Conservation (phyloP, 2,329 filamentous ascomycete species). For the Huntiella bhutanensis region DNA sequence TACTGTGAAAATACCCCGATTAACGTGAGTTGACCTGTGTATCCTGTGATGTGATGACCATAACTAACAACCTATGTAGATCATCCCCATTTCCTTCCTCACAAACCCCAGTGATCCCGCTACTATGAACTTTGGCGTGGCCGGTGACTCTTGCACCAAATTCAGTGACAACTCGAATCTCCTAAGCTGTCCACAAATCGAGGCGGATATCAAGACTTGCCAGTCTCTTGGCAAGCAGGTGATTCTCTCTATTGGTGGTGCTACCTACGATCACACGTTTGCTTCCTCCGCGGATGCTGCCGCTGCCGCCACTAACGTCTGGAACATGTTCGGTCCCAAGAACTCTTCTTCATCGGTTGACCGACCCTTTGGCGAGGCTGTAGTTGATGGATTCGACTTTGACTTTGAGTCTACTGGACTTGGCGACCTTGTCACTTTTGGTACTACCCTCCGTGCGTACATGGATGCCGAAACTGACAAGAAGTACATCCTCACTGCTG, state of each 20-base stretch:
- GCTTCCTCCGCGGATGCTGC: slow-evolving; percentile 17
- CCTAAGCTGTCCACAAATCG: slow-evolving; percentile 43
- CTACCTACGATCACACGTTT: slow-evolving; percentile 35
- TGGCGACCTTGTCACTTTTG: slow-evolving; percentile 18
- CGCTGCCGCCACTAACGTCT: slow-evolving; percentile 22
- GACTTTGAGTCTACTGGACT: slow-evolving; percentile 20
- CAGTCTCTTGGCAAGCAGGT: slow-evolving; percentile 24
- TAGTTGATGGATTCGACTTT: slow-evolving; percentile 26
- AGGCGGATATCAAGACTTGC: slow-evolving; percentile 28
- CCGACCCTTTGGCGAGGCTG: slow-evolving; percentile 20
- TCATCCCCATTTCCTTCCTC: slow-evolving; percentile 44
- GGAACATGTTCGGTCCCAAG: slow-evolving; percentile 22
- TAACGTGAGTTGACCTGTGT: slow-evolving; percentile 20
- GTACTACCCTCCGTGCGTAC: slow-evolving; percentile 19
- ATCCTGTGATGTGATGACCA: background rate
- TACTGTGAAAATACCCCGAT: slow-evolving; percentile 38
- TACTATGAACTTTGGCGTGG: slow-evolving; percentile 45
- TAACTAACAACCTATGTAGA: slow-evolving; percentile 10
- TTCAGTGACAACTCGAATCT: slow-evolving; percentile 36
- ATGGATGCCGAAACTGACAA: slow-evolving; percentile 29
- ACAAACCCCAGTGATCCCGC: slow-evolving; percentile 34
- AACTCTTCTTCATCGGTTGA: slow-evolving; percentile 16
- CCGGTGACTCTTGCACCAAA: slow-evolving; percentile 38
- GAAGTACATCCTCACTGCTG: slow-evolving; percentile 22
- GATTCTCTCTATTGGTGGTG: slow-evolving; percentile 26